Evolutionary conservation across 345 rosid genomes (phyloP).

Genomic region (Pistacia vera): DNA sequence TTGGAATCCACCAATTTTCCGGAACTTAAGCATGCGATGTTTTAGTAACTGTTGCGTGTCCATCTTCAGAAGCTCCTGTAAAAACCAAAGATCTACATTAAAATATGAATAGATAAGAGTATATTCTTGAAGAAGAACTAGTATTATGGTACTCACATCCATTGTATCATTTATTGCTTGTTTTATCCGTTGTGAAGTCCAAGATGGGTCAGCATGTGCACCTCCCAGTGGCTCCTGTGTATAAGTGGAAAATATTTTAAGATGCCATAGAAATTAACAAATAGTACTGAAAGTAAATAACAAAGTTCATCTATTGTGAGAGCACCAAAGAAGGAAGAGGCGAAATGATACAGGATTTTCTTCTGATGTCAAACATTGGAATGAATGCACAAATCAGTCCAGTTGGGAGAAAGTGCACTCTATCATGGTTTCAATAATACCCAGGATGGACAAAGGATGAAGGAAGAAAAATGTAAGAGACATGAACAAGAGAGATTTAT

Average conservation of each 20-base stretch:
- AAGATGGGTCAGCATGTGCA: slow-evolving; percentile 85
- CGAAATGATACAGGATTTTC: not conserved
- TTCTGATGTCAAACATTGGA: slow-evolving; percentile 12
- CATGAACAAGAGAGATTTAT: slow-evolving; percentile 22
- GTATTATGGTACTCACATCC: slow-evolving; percentile 57
- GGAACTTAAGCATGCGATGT: slow-evolving; percentile 77
- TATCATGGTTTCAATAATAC: slow-evolving; percentile 4
- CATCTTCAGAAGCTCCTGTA: slow-evolving; percentile 79
- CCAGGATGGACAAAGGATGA: not conserved
- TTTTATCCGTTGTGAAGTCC: slow-evolving; percentile 93
- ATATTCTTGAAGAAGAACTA: slow-evolving; percentile 18
- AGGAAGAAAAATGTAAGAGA: slow-evolving; percentile 6
- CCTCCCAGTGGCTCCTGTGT: slow-evolving; percentile 94
- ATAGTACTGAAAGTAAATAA: slow-evolving; percentile 11
- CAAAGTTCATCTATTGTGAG: slow-evolving; percentile 6
- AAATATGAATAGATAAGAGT: slow-evolving; percentile 4
- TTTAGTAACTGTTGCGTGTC: slow-evolving; percentile 60
- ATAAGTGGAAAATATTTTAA: slow-evolving; percentile 17
- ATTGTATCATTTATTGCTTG: slow-evolving; percentile 71
- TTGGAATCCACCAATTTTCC: slow-evolving; percentile 78
- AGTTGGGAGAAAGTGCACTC: not conserved
- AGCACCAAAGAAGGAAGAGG: not conserved
- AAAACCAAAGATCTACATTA: slow-evolving; percentile 16
- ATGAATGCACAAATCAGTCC: slow-evolving; percentile 7
- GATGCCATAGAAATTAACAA: slow-evolving; percentile 19